Base-by-base conservation (phyloP, 495 filamentous ascomycete genomes). In the Letharia columbiana region DNA sequence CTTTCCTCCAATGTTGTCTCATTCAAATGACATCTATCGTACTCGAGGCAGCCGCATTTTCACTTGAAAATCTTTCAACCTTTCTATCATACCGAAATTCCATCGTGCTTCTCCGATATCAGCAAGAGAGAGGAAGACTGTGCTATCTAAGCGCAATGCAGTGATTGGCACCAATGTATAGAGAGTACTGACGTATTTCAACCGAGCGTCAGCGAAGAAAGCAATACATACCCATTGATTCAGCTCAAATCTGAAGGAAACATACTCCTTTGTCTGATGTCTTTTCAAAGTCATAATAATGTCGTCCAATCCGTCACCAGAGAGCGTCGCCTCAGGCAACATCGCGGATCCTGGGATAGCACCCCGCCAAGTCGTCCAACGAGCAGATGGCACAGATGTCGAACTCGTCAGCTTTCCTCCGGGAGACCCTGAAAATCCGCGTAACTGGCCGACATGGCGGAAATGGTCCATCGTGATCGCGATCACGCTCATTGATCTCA, bases 381-480 rank as follows among this genome's bases (percentile, higher is more conserved):
- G 58, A 60, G 37, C 47, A 33, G 66, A 68, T 45, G 66, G 69
- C 12, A 68, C 63, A 56, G 63, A 68, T 31, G 66, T 71, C 37
- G 69, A 71, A n/a, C 60, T 73, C 40, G 71, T 79, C 28, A 74
- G 70, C 1, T 83, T 80, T 61, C 67, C 66, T 6, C 66, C 70
- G 1, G 68, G 72, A 11, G 81, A 82, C 45, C 68, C 66, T 3
- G 75, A 76, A 40, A 80, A 81, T 64, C 81, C 81, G 33, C 75
- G 80, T 2, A 76, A 78, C 65, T 83, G 80, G 80, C 73, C 78
- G 1, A 67, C 73, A 66, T 76, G 71, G 75, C 68, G 73, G 33
- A 82, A 81, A 72, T 82, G 80, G 80, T 78, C 76, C 54, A 83
- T 81, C 39, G 75, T 77, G 2, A 63, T 67, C 17, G 75, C 75